Percentiles rank a stretch among this genome's conserved stretches.
phyloP scores from a whole-genome alignment of 176 grass and related monocot genomes.

The Zizania latifolia region DNA sequence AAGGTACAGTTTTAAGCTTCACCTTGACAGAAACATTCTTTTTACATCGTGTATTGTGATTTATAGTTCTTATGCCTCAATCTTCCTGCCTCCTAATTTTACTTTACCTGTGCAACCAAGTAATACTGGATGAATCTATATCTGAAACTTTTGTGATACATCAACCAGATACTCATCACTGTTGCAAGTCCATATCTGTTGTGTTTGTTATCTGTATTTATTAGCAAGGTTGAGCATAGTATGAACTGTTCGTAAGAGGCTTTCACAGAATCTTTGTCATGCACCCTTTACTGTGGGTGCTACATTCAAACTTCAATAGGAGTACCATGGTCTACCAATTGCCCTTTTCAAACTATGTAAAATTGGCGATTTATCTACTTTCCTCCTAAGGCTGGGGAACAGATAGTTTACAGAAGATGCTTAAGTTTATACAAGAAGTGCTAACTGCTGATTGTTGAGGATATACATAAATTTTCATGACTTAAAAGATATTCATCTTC shows the following conservation, averaged over 20 bases:
- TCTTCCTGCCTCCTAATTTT: slow-evolving; percentile 6
- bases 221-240: not conserved
- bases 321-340: not conserved
- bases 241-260: not conserved
- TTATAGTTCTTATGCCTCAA: not conserved
- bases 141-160: not conserved
- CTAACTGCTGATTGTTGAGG: not conserved
- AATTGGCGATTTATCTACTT: not conserved
- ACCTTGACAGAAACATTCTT: not conserved
- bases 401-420: not conserved
- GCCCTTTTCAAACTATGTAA: not conserved
- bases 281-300: not conserved
- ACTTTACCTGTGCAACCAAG: not conserved
- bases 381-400: not conserved
- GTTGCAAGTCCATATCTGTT: not conserved
- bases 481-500: not conserved
- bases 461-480: not conserved
- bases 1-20: slow-evolving; percentile 49
- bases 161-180: not conserved
- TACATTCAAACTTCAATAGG: not conserved
- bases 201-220: not conserved
- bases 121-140: not conserved
- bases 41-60: not conserved
- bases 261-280: not conserved
- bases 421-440: not conserved